Base-by-base conservation (phyloP, 305 asterid species). In the Lippia alba region DNA sequence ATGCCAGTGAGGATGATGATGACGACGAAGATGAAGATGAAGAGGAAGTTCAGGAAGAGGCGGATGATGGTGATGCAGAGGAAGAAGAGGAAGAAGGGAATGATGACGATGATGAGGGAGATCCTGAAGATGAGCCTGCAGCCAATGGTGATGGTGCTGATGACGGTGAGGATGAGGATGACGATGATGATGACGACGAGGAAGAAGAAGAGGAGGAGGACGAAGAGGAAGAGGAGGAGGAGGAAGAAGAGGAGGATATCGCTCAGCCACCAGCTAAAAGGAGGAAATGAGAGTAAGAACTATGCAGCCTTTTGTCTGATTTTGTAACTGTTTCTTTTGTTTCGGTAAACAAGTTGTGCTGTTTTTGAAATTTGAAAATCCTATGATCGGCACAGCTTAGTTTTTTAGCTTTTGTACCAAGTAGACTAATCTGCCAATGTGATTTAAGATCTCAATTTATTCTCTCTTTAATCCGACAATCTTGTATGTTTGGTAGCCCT, bases 181-280 rank as follows among this genome's bases (percentile, higher is more conserved):
- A 63, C 1, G 80, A 70, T 0, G 76, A 76, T 0, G 80, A 76
- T 0, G 81, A 71, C 0, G 77, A 77, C 0, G 78, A 72, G 0
- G 77, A 59, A 0, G 67, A 73, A 0, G 66, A 73, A 0, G 66
- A 58, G 0, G 75, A 62, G 0, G 71, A 61, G 0, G 79, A 61
- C 1, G 79, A 68, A 0, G 69, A 53, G 0, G 69, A 57, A 0
- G 68, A 74, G 0, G 77, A 34, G 0, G 49, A 53, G 0, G 69
- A 58, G 0, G 69, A 74, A 0, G 77, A 34, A 0, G 49, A 50
- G 32, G 58, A 54, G 62, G 71, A 66, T 39, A 53, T 66, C 53
- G 61, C 53, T 19, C 61, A 64, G n/a, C 82, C 76, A 69, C 82
- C 79, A 19, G 48, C 79, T 45, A 78, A 78, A 73, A 64, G 63